Evolutionary conservation across 164 flowering plant genomes (phyloP), one percentile per base, ranked within the genome.

Genomic region (Nymphaea colorata): DNA sequence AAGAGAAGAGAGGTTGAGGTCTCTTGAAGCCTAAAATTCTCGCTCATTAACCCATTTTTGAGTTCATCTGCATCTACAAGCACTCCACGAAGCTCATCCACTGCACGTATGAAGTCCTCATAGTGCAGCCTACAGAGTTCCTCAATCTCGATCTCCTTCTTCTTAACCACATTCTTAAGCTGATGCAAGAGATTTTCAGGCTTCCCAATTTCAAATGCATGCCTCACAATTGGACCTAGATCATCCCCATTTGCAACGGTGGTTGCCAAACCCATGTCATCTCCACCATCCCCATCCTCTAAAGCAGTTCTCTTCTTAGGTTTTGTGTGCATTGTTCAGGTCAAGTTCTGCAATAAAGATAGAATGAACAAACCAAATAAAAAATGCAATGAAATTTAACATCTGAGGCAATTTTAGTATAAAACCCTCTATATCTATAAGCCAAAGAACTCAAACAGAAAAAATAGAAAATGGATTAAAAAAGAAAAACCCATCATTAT

Each of bases 11-110:
- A 79, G 70, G 77, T 85, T 42, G 96, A 96, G 62, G 89, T 88
- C 64, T 87, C 90, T 70, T 91, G 97, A 76, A 93, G 78, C 77
- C 76, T 79, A 59, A 77, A 84, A 71, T 93, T 93, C 66, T 90
- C 92, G 61, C 82, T 80, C 11, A 84, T 78, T 4, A 93, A 86
- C 67, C 86, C 91, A 69, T 82, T 74, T 74, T 93, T 93, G 61
- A 93, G 82, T 77, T 90, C 97, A 73, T 91, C 98, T 0, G 98
- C 92, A 78, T 93, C 97, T 64, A 86, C 97, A 66, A 93, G 70
- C 53, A 93, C 92, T 17, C 96, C 96, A 42, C 97, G 94, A 59
- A 93, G 94, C 82, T 93, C 96, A 72, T 93, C 98, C 44, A 93
- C 98, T 0, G 98, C 97, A 43, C 75, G 73, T 66, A 93, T 93